Percentiles rank a stretch among this genome's conserved stretches.
phyloP scores from a whole-genome alignment of 805 yeast species.

The Teunomyces cretensis region DNA sequence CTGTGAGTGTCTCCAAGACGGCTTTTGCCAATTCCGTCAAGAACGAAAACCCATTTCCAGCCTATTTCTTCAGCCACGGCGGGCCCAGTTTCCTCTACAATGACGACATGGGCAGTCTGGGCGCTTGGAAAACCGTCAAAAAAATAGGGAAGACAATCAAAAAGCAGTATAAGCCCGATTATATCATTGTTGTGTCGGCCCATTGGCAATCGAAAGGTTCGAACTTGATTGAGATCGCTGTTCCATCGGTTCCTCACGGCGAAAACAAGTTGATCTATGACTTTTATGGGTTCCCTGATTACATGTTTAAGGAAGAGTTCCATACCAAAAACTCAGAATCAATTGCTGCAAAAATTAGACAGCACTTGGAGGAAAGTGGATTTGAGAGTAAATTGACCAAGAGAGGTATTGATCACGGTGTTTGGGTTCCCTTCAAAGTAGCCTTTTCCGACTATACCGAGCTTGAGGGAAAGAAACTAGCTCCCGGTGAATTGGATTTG shows the following conservation, averaged over 20 bases:
- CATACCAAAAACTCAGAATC: constrained; percentile 45
- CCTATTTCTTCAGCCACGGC: constrained; percentile 76
- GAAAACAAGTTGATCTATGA: constrained; percentile 65
- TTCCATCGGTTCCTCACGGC: constrained; percentile 28
- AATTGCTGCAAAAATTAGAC: constrained; percentile 46
- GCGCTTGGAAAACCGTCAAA: constrained; percentile 57
- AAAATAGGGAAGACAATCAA: constrained; percentile 53
- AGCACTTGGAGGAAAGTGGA: constrained; percentile 41
- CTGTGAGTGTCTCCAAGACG: background rate
- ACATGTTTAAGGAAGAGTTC: constrained; percentile 63
- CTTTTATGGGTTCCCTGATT: constrained; percentile 68
- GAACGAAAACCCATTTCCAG: constrained; percentile 45
- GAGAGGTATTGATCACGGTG: constrained; percentile 84
- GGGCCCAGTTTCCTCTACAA: constrained; percentile 75
- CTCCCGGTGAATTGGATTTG: constrained; percentile 32
- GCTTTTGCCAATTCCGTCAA: constrained; percentile 6
- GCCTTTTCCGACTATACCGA: constrained; percentile 50
- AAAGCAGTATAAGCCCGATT: constrained; percentile 57
- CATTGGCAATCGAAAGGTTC: constrained; percentile 64
- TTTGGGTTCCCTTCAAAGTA: constrained; percentile 76
- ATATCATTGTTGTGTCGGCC: constrained; percentile 66
- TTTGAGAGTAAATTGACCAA: constrained; percentile 43
- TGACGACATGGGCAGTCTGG: constrained; percentile 52
- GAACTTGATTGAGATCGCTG: constrained; percentile 48
- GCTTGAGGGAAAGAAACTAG: background rate